Evolutionary conservation across 768 basidiomycete genomes (phyloP).

Genomic region (Tulasnella sp.): DNA sequence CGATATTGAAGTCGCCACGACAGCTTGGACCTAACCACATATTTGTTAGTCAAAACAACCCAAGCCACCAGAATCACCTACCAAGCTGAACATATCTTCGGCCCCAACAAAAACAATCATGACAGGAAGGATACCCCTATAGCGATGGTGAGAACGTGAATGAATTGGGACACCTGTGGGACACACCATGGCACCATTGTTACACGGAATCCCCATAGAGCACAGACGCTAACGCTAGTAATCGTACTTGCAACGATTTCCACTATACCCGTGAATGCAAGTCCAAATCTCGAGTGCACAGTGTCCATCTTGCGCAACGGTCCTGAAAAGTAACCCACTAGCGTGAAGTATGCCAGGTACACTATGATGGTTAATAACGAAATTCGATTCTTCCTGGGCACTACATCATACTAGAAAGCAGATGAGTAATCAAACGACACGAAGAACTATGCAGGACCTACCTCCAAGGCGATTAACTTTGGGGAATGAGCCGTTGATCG

Average conservation of each 20-base stretch:
- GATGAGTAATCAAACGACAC: neutral
- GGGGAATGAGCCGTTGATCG: conserved; percentile 34
- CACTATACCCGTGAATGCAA: conserved; percentile 85
- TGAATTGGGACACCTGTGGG: conserved; percentile 18
- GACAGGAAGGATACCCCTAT: conserved; percentile 78
- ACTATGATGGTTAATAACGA: conserved; percentile 57
- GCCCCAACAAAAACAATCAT: conserved; percentile 91
- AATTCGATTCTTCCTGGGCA: conserved; percentile 22
- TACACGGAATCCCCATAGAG: conserved; percentile 74
- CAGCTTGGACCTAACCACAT: conserved; percentile 62
- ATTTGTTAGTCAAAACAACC: conserved; percentile 22
- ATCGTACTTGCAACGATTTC: conserved; percentile 88
- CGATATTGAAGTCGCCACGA: conserved; percentile 71
- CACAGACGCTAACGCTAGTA: conserved; percentile 85
- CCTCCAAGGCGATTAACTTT: conserved; percentile 35
- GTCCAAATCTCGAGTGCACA: conserved; percentile 80
- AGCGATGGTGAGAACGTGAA: neutral
- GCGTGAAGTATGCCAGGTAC: conserved; percentile 62
- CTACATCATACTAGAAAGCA: conserved; percentile 5
- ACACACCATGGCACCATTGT: conserved; percentile 81
- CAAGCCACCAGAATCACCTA: conserved; percentile 30
- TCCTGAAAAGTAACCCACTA: conserved; percentile 61
- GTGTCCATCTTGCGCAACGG: conserved; percentile 65
- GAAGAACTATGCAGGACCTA: conserved; percentile 20
- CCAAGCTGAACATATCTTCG: conserved; percentile 94